These are phyloP conservation scores for Brassica carinata DNA, from an alignment of 345 rosid species.

Conservation along the genomic window DNA sequence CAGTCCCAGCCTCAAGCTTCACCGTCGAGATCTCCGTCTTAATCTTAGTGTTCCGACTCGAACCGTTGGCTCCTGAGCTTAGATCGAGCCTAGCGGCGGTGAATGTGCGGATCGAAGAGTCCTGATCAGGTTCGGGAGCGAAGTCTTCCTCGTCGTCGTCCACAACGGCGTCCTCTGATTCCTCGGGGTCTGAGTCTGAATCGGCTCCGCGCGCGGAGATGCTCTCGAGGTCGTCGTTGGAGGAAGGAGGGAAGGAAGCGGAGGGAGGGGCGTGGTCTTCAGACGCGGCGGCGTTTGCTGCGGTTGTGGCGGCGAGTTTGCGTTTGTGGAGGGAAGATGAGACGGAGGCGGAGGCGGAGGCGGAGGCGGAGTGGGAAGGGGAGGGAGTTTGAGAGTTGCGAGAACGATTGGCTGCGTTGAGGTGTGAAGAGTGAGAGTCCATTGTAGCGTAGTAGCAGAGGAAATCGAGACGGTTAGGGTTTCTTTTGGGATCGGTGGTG, in stretches of 20 bases:
- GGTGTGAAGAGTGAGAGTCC: slow-evolving; percentile 78
- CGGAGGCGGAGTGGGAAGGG: slow-evolving; percentile 93
- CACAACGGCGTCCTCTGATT: slow-evolving; percentile 84
- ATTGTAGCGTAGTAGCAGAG: slow-evolving; percentile 28
- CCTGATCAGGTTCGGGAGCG: slow-evolving; percentile 58
- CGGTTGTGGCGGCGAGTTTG: slow-evolving; percentile 64
- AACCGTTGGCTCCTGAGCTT: slow-evolving; percentile 38
- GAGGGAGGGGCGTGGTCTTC: slow-evolving; percentile 74
- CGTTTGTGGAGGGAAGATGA: slow-evolving; percentile 94
- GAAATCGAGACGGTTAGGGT: slow-evolving; percentile 36
- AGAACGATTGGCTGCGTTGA: slow-evolving; percentile 61
- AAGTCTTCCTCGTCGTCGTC: slow-evolving; percentile 93
- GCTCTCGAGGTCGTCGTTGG: slow-evolving; percentile 97
- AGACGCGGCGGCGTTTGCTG: slow-evolving; percentile 60
- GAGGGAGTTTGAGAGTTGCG: slow-evolving; percentile 95
- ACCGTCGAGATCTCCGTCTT: slow-evolving; percentile 67
- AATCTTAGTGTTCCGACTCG: slow-evolving; percentile 60
- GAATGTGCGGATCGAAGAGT: slow-evolving; percentile 86
- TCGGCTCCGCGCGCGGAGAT: slow-evolving; percentile 94
- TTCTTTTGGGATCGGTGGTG: slow-evolving; percentile 3
- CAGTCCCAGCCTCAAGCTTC: slow-evolving; percentile 59
- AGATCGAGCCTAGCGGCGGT: slow-evolving; percentile 82
- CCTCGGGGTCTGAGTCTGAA: slow-evolving; percentile 83
- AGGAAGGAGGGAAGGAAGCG: slow-evolving; percentile 79
- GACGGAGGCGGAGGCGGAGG: slow-evolving; percentile 74